A percentile compares a stretch with the other conserved stretches of the same genome.
These are phyloP conservation scores for Ramaria sp. DNA, from an alignment of 768 basidiomycete species.

Conservation along the genomic window DNA sequence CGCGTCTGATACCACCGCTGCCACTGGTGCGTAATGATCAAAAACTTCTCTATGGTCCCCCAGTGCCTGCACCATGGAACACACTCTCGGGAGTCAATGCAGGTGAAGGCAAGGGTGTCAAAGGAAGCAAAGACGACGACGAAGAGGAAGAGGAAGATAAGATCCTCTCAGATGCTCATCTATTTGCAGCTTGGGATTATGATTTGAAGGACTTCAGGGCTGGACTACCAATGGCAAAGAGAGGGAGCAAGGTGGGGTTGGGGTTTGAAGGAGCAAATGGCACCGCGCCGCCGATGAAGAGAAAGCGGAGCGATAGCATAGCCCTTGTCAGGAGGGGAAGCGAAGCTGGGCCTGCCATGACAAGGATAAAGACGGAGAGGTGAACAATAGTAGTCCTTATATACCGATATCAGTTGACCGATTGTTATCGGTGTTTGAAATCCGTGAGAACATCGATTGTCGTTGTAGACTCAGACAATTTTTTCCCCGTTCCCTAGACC, in stretches of 20 bases:
- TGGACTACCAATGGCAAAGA: constrained; percentile 21
- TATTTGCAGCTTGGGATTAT: constrained; percentile 49
- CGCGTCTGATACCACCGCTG: constrained; percentile 54
- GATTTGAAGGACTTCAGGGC: constrained; percentile 34
- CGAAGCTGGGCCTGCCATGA: neutral
- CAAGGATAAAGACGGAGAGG: constrained; percentile 1
- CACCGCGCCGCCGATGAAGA: neutral
- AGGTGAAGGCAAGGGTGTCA: constrained; percentile 19
- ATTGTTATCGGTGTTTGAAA: constrained; percentile 4
- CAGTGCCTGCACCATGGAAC: constrained; percentile 17
- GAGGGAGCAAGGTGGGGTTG: constrained; percentile 15
- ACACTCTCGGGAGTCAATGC: constrained; percentile 20
- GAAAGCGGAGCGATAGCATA: neutral
- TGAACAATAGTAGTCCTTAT: neutral
- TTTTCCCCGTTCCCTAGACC: neutral
- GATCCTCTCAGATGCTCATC: constrained; percentile 38
- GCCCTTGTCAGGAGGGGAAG: neutral
- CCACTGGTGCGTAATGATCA: constrained; percentile 43
- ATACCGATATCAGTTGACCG: neutral
- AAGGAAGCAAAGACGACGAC: constrained; percentile 16
- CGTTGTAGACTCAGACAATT: constrained; percentile 3
- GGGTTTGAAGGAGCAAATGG: constrained; percentile 1
- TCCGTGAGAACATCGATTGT: constrained; percentile 9
- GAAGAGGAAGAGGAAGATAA: constrained; percentile 21
- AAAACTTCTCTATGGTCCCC: constrained; percentile 30